A percentile compares a stretch with the other conserved stretches of the same genome.
These are phyloP conservation scores for Gastrolobium villosum DNA, from an alignment of 306 rosid species.

Conservation along the genomic window DNA sequence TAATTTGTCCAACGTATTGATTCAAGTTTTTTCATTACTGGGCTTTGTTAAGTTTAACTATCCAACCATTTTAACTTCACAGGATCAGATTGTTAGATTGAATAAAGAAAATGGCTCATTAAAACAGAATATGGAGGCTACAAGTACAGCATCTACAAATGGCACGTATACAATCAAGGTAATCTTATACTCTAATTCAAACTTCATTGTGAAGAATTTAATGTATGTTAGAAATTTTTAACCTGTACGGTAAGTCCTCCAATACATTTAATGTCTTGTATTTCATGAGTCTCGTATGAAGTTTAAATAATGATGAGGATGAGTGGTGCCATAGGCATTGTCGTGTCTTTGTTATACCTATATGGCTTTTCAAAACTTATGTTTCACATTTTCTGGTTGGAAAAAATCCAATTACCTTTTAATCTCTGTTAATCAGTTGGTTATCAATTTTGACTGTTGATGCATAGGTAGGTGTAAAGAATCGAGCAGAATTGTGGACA, in stretches of 20 bases:
- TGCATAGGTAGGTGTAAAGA: background rate
- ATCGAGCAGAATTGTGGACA: too few relatives aligned
- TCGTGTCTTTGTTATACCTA: background rate
- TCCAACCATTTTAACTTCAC: slow-evolving; percentile 49
- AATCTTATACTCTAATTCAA: slow-evolving; percentile 36
- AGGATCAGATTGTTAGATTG: slow-evolving; percentile 82
- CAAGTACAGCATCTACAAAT: slow-evolving; percentile 60
- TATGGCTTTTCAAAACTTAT: slow-evolving; percentile 2
- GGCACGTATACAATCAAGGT: slow-evolving; percentile 67
- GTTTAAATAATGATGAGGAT: slow-evolving; percentile 15
- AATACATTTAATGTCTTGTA: slow-evolving; percentile 12
- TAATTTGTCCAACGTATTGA: slow-evolving; percentile 16
- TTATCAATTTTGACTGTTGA: slow-evolving; percentile 24
- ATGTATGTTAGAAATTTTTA: background rate
- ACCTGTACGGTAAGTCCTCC: background rate
- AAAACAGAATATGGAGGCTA: slow-evolving; percentile 76
- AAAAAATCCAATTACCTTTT: slow-evolving; percentile 20
- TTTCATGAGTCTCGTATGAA: slow-evolving; percentile 26
- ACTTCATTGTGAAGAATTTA: slow-evolving; percentile 31
- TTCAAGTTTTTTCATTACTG: slow-evolving; percentile 11
- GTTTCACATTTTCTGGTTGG: slow-evolving; percentile 38
- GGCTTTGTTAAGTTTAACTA: slow-evolving; percentile 39
- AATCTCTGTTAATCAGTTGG: background rate
- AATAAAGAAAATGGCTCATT: slow-evolving; percentile 85
- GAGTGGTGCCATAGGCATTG: slow-evolving; percentile 9